phyloP scores from a whole-genome alignment of 768 basidiomycete species.

The Kwoniella newhampshirensis region DNA sequence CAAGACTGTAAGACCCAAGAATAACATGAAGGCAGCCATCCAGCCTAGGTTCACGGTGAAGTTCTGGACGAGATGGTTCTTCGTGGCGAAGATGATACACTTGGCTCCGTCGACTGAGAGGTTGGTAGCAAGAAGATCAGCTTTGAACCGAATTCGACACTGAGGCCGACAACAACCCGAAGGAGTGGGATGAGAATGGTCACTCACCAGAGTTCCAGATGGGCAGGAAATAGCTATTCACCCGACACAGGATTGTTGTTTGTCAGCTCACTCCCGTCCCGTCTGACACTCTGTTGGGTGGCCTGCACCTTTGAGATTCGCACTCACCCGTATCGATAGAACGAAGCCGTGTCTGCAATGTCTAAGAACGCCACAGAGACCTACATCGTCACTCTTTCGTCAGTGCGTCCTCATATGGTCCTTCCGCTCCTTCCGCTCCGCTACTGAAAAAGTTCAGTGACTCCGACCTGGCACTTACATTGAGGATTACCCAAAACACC shows the following conservation, averaged over 20 bases:
- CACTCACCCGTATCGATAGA: slow-evolving; percentile 50
- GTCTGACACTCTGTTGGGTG: no score
- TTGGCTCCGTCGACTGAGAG: slow-evolving; percentile 44
- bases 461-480: no score
- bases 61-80: slow-evolving; percentile 49
- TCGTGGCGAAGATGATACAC: slow-evolving; percentile 49
- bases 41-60: slow-evolving; percentile 49
- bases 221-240: slow-evolving; percentile 30
- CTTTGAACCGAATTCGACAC: no score
- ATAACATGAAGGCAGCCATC: slow-evolving; percentile 28
- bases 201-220: slow-evolving; percentile 44
- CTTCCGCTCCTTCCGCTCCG: no score
- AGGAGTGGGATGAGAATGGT: no score
- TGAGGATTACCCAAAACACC: slow-evolving; percentile 48
- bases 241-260: no score
- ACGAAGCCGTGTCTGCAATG: slow-evolving; percentile 41
- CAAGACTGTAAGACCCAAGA: slow-evolving; percentile 21
- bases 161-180: no score
- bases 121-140: neutral
- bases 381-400: slow-evolving; percentile 11
- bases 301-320: no score
- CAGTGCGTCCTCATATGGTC: neutral
- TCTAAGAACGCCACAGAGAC: slow-evolving; percentile 49
- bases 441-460: no score
- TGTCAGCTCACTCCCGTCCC: no score